Evolutionary conservation across 2,329 filamentous ascomycete species (phyloP), one percentile per base, ranked within the genome.

Genomic region (Nemania sp.): DNA sequence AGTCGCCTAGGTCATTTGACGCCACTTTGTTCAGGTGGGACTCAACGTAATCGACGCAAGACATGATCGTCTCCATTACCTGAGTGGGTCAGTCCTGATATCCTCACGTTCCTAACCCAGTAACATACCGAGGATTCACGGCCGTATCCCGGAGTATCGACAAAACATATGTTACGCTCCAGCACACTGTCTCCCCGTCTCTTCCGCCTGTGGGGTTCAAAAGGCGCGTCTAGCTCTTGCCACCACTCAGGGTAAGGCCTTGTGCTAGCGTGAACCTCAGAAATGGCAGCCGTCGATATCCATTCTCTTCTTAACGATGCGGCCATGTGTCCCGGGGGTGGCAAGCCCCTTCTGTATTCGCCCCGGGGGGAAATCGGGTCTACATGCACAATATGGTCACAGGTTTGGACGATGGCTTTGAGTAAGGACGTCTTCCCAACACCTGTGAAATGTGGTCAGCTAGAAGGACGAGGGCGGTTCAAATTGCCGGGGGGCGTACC

Each of bases 341-440:
- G 47, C 39, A 62, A 32, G 42, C 64, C 32, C 48, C 62, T 55
- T 21, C 54, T 56, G 39, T 62, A 51, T 46, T 75, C 62, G 42
- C 68, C 40, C 46, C 70, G 65, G 1, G 77, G 73, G 2, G 78
- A 74, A 49, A 87, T 77, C 2, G 89, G 83, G 72, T 98, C 94
- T 54, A 97, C 87, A 73, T 99, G 94, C 2, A 98, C 94, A 64
- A 99, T 96, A 71, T 98, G 91, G 71, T 93, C 87, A 73, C 92
- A 96, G 3, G 80, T 83, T 71, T 97, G 92, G 15, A 96, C 87
- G 47, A 99, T 91, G 2, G 92, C 91, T 72, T 90, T 91, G 68
- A 98, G 90, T 51, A 98, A 83, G 3, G 91, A 93, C 1, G 92
- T 93, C 78, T 98, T 98, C 37, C 95, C 95, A 48, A 90, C 83